Percentiles rank a stretch among this genome's conserved stretches.
Evolutionary conservation across 345 rosid species (phyloP).

Genomic region (Eucalyptus decipiens): DNA sequence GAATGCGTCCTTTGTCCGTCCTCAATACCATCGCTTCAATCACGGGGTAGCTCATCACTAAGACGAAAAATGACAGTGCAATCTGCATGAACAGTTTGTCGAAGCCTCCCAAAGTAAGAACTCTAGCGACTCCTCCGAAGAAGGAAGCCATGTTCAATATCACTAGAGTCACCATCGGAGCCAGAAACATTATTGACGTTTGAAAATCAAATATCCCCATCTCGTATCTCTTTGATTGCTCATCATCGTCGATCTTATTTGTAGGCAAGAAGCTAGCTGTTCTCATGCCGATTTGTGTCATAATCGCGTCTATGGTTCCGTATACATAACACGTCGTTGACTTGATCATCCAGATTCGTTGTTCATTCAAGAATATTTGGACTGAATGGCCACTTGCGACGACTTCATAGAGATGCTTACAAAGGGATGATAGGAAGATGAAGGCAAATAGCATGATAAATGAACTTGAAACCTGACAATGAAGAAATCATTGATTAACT

Average conservation of each 20-base stretch:
- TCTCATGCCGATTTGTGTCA: constrained; percentile 5
- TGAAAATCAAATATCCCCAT: constrained; percentile 25
- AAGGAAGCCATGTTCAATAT: constrained; percentile 14
- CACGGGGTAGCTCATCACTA: constrained; percentile 8
- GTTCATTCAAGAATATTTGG: constrained; percentile 7
- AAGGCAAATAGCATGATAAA: neutral
- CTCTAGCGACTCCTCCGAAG: constrained; percentile 8
- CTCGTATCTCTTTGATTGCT: constrained; percentile 5
- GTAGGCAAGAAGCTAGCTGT: constrained; percentile 30
- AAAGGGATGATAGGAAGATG: constrained; percentile 4
- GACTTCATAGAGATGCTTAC: constrained; percentile 9
- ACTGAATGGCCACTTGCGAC: constrained; percentile 2
- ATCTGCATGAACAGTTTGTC: constrained; percentile 4
- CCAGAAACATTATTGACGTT: constrained; percentile 13
- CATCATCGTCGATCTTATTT: constrained; percentile 7
- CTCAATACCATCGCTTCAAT: constrained; percentile 32
- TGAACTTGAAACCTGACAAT: constrained; percentile 7
- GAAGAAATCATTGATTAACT: neutral
- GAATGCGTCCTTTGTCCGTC: constrained; percentile 28
- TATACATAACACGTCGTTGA: constrained; percentile 1
- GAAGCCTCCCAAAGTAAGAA: neutral
- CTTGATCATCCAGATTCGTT: constrained; percentile 29
- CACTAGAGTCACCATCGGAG: constrained; percentile 11
- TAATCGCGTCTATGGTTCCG: constrained; percentile 15
- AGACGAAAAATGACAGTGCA: constrained; percentile 14